phyloP scores from a whole-genome alignment of 1,284 basidiomycete genomes.

The Apiotrichum brassicae region DNA sequence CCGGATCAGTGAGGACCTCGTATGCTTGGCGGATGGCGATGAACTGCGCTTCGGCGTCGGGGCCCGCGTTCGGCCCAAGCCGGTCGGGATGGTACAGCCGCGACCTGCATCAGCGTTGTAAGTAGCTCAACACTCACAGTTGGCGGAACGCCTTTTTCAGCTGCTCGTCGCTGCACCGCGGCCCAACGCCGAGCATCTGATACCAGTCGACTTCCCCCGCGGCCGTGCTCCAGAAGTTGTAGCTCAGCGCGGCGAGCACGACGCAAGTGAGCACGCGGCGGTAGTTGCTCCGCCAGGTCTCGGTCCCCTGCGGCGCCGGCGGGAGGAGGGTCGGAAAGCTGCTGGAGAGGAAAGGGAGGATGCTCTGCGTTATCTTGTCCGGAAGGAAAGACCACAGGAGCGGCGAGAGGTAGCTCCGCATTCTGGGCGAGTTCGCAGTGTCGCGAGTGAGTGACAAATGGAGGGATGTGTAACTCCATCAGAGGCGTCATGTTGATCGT shows the following conservation, averaged over 20 bases:
- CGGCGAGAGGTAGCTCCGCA: slow-evolving; percentile 18
- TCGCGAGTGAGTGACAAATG: too few relatives aligned
- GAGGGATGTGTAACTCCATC: too few relatives aligned
- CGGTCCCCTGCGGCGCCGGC: slow-evolving; percentile 20
- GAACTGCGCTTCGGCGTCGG: slow-evolving; percentile 53
- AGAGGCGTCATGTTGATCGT: too few relatives aligned
- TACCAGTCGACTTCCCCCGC: slow-evolving; percentile 59
- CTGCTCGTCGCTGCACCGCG: slow-evolving; percentile 58
- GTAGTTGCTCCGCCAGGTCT: slow-evolving; percentile 27
- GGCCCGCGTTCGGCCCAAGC: slow-evolving; percentile 55
- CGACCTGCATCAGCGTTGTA: slow-evolving; percentile 51
- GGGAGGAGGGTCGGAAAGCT: slow-evolving; percentile 28
- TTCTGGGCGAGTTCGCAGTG: too few relatives aligned
- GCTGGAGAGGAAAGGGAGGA: slow-evolving; percentile 26
- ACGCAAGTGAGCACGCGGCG: slow-evolving; percentile 37
- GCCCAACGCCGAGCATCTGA: slow-evolving; percentile 60
- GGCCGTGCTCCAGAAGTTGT: slow-evolving; percentile 55
- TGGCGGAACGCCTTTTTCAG: slow-evolving; percentile 66
- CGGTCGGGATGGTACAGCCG: slow-evolving; percentile 71
- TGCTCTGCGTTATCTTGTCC: slow-evolving; percentile 22
- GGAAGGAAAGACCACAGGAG: slow-evolving; percentile 37
- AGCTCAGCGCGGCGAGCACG: slow-evolving; percentile 60
- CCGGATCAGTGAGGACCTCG: slow-evolving; percentile 70
- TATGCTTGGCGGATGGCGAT: slow-evolving; percentile 68
- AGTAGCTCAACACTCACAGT: slow-evolving; percentile 46